These are phyloP conservation scores for Boletellus sp. DNA, from an alignment of 1,284 basidiomycete species.

Conservation along the genomic window DNA sequence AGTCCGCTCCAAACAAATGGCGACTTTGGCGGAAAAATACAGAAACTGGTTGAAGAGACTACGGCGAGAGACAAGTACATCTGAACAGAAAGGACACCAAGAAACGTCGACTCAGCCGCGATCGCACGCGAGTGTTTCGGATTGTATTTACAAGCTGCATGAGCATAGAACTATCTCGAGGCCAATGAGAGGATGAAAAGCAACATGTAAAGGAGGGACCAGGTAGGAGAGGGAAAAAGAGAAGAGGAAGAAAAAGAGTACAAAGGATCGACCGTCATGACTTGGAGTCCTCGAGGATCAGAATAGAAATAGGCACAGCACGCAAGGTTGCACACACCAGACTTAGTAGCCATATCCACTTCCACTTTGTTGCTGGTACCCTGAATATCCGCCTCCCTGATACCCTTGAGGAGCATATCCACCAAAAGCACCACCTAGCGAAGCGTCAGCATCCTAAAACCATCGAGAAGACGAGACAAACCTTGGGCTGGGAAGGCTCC, in stretches of 20 bases:
- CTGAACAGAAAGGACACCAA: background rate
- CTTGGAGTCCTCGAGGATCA: conserved; percentile 3
- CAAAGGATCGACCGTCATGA: background rate
- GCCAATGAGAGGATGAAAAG: background rate
- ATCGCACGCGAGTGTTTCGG: conserved; percentile 6
- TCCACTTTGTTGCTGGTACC: conserved; percentile 19
- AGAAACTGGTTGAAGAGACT: background rate
- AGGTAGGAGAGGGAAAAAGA: background rate
- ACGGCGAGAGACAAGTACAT: background rate
- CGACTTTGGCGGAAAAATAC: too few species aligned
- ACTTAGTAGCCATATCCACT: conserved; percentile 25
- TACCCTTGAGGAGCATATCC: conserved; percentile 25
- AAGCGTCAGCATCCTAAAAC: conserved; percentile 1
- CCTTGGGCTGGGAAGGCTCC: conserved; percentile 16
- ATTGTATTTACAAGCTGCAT: conserved; percentile 19
- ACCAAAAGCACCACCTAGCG: conserved; percentile 11
- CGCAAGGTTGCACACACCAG: conserved; percentile 1
- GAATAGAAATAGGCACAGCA: background rate
- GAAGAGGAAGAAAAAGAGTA: background rate
- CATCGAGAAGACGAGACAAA: background rate
- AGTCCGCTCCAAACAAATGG: too few species aligned
- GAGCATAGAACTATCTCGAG: conserved; percentile 3
- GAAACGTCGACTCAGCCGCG: background rate
- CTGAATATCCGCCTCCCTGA: conserved; percentile 22
- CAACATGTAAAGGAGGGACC: conserved; percentile 4